phyloP scores from a whole-genome alignment of 1,284 basidiomycete species.

The Phellinidium pouzarii region DNA sequence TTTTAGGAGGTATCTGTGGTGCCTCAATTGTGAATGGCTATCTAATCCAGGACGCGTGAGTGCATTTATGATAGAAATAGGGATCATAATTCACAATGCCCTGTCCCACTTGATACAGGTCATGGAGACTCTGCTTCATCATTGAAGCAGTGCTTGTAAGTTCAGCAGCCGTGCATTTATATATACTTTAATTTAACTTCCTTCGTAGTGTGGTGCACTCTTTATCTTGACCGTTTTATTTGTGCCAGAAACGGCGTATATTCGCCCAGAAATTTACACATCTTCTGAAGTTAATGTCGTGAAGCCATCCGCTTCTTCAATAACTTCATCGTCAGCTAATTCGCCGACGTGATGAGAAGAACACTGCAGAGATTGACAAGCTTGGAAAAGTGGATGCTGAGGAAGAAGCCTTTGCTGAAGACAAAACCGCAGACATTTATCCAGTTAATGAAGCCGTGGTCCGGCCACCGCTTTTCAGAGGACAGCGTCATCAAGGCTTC shows the following conservation, averaged over 20 bases:
- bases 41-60: slow-evolving; percentile 20
- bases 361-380: not conserved
- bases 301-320: not conserved
- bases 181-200: not conserved
- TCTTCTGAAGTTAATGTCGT: not conserved
- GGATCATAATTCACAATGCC: not conserved
- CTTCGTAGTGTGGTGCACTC: slow-evolving; percentile 14
- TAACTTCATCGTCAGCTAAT: not conserved
- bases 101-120: slow-evolving; percentile 2
- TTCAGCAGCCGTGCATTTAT: not conserved
- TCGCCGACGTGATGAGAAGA: slow-evolving; percentile 8
- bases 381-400: not conserved
- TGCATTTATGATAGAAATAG: not conserved
- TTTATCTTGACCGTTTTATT: slow-evolving; percentile 19
- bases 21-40: slow-evolving; percentile 21
- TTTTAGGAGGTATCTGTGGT: slow-evolving; percentile 20
- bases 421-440: slow-evolving; percentile 12
- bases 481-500: slow-evolving; percentile 17
- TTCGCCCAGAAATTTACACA: slow-evolving; percentile 11
- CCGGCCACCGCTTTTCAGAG: slow-evolving; percentile 10
- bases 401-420: not conserved
- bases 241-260: slow-evolving; percentile 20
- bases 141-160: slow-evolving; percentile 19
- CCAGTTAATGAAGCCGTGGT: slow-evolving; percentile 14
- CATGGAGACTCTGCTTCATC: slow-evolving; percentile 20